Conservation (phyloP, 257 asterid species). For the Haberlea rhodopensis region DNA sequence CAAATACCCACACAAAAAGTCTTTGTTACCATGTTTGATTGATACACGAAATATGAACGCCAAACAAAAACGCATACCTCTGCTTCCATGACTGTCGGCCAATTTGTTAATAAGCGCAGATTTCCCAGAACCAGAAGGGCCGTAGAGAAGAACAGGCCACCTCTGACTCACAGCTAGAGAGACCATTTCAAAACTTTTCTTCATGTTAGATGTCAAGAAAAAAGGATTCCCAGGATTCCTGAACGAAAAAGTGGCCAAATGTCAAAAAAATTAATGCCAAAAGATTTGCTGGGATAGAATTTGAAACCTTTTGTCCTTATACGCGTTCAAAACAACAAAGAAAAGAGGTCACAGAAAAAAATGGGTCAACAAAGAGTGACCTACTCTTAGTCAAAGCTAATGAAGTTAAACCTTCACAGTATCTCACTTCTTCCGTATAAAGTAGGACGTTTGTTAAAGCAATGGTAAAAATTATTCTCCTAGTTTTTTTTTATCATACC, state of each 20-base stretch:
- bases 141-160: constrained; percentile 95
- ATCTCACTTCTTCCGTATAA: constrained; percentile 1
- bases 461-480: not conserved
- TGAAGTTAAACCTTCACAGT: not conserved
- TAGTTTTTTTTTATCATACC: constrained; percentile 37
- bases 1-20: not conserved
- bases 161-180: constrained; percentile 79
- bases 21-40: not conserved
- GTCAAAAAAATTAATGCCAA: constrained; percentile 14
- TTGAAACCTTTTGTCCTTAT: constrained; percentile 7
- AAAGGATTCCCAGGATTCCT: constrained; percentile 59
- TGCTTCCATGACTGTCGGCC: constrained; percentile 56
- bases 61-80: constrained; percentile 49
- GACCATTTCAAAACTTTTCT: constrained; percentile 75
- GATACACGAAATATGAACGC: too few relatives aligned
- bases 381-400: constrained; percentile 8
- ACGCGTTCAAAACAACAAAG: not conserved
- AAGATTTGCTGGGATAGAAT: constrained; percentile 9
- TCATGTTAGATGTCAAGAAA: constrained; percentile 59
- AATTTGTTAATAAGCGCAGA: constrained; percentile 66
- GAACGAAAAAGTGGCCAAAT: constrained; percentile 25
- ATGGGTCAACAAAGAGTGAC: not conserved
- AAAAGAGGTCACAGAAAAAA: not conserved
- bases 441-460: not conserved
- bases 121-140: constrained; percentile 93